A percentile compares a stretch with the other conserved stretches of the same genome.
These are phyloP conservation scores for Albatrellus ellisii DNA, from an alignment of 768 basidiomycete species.

Conservation along the genomic window DNA sequence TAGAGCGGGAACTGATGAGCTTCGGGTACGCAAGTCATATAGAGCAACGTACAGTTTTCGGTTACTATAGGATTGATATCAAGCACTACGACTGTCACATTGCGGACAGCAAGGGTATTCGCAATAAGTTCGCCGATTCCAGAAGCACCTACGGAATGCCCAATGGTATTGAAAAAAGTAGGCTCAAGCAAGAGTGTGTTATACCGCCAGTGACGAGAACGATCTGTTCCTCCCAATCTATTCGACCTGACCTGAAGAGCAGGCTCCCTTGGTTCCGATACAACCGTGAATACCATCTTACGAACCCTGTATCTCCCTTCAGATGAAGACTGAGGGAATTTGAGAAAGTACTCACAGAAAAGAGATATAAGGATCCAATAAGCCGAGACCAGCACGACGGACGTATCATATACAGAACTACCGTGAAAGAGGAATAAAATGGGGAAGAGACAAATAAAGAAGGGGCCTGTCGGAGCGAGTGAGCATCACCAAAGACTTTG, in stretches of 20 bases:
- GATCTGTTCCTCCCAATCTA: conserved; percentile 85
- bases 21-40: background rate
- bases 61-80: conserved; percentile 69
- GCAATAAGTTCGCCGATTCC: conserved; percentile 85
- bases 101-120: conserved; percentile 73
- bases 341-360: conserved; percentile 44
- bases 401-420: conserved; percentile 32
- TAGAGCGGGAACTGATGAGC: conserved; percentile 17
- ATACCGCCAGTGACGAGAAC: conserved; percentile 85
- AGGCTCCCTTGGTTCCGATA: conserved; percentile 66
- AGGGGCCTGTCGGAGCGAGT: conserved; percentile 43
- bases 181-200: conserved; percentile 9
- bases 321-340: conserved; percentile 3
- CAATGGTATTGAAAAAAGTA: conserved; percentile 1
- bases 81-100: conserved; percentile 74
- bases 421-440: conserved; percentile 69
- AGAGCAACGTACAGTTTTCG: conserved; percentile 50
- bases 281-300: conserved; percentile 56
- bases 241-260: conserved; percentile 40
- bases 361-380: conserved; percentile 48
- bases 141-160: conserved; percentile 51
- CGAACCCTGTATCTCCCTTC: conserved; percentile 28
- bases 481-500: background rate
- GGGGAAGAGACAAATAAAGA: conserved; percentile 74
- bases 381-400: conserved; percentile 34